Conservation (phyloP, 2,329 filamentous ascomycete species). For the Verticillium zaregamsianum region DNA sequence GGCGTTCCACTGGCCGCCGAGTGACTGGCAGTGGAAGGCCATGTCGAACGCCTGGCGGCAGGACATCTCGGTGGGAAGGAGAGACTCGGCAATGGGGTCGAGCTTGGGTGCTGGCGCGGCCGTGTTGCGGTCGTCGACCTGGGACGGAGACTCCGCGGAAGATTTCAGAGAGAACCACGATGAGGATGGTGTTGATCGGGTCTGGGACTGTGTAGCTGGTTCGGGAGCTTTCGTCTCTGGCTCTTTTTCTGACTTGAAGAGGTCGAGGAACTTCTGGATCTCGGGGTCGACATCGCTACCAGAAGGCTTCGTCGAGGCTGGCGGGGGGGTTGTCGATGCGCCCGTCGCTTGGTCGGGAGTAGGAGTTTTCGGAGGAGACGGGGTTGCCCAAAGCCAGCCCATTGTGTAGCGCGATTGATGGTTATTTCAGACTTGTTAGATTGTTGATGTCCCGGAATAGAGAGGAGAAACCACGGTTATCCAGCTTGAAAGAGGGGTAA, state of each 20-base stretch:
- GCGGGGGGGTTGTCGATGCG: conserved; percentile 14
- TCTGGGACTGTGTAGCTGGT: conserved; percentile 15
- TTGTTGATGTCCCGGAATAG: background rate
- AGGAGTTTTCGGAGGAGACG: conserved; percentile 26
- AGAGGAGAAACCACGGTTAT: background rate
- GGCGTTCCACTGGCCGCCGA: conserved; percentile 87
- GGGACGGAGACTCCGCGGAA: conserved; percentile 14
- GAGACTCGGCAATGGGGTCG: conserved; percentile 56
- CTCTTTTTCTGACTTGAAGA: conserved; percentile 33
- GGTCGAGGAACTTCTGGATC: conserved; percentile 49
- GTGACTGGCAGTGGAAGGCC: conserved; percentile 88
- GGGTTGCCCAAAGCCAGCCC: conserved; percentile 59
- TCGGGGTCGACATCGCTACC: conserved; percentile 38
- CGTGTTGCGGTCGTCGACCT: conserved; percentile 13
- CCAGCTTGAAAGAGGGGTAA: background rate
- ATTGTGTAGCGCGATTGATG: conserved; percentile 30
- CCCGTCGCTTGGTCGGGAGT: conserved; percentile 17
- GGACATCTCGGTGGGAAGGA: conserved; percentile 79
- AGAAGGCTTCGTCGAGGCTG: conserved; percentile 11
- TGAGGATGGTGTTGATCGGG: conserved; percentile 20
- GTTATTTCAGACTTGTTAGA: background rate
- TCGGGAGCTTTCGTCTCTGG: conserved; percentile 13
- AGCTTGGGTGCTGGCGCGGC: conserved; percentile 19
- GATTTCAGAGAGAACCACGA: conserved; percentile 27
- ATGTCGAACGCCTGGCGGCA: conserved; percentile 88